phyloP scores from a whole-genome alignment of 179 eudicot genomes.

The Pouteria campechiana region DNA sequence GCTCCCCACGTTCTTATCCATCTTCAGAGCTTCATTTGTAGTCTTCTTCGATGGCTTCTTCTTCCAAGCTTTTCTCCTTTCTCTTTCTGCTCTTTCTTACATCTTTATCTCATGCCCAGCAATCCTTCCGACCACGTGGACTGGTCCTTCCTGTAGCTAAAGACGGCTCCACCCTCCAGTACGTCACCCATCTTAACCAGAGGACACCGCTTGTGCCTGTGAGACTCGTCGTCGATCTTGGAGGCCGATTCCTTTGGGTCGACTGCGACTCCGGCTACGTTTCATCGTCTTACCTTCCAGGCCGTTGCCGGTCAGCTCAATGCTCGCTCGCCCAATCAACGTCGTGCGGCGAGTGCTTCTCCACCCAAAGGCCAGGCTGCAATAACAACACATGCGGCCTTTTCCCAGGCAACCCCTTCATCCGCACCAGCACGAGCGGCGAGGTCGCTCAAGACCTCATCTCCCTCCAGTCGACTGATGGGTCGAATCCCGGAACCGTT shows the following conservation, averaged over 20 bases:
- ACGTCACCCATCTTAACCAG: constrained; percentile 17
- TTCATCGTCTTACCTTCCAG: constrained; percentile 17
- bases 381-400: constrained; percentile 31
- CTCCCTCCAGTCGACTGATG: constrained; percentile 17
- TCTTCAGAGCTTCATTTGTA: too few species aligned
- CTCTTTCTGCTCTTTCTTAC: too few species aligned
- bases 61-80: too few species aligned
- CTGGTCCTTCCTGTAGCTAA: constrained; percentile 19
- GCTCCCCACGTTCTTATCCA: too few species aligned
- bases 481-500: constrained; percentile 15
- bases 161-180: constrained; percentile 16
- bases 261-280: constrained; percentile 30
- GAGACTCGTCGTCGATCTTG: constrained; percentile 19
- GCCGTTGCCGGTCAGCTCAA: constrained; percentile 23
- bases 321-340: constrained; percentile 22
- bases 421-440: constrained; percentile 23
- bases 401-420: constrained; percentile 18
- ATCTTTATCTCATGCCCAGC: too few species aligned
- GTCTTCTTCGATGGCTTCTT: too few species aligned
- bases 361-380: constrained; percentile 24
- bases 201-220: constrained; percentile 22
- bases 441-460: constrained; percentile 26
- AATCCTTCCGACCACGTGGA: too few species aligned
- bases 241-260: constrained; percentile 24
- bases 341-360: constrained; percentile 15